A percentile compares a stretch with the other conserved stretches of the same genome.
Evolutionary conservation across 225 moss, liverwort and hornwort species (phyloP).

Genomic region (Sphagnum tenellum): DNA sequence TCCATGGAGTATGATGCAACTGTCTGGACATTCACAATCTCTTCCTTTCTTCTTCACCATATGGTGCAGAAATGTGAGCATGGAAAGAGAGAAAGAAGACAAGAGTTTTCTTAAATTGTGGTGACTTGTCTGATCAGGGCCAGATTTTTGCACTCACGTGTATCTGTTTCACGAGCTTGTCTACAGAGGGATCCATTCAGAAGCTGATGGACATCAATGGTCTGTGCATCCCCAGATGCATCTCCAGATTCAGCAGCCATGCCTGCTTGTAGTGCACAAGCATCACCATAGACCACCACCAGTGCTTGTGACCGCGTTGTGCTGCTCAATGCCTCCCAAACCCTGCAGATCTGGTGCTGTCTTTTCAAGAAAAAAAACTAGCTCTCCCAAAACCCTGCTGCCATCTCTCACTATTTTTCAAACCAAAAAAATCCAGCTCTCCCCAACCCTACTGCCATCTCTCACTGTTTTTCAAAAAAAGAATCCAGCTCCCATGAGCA

Average conservation of each 20-base stretch:
- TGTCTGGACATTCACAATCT: too few species aligned
- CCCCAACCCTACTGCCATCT: too few species aligned
- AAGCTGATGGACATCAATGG: constrained; percentile 40
- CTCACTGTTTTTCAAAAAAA: too few species aligned
- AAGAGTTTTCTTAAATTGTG: too few species aligned
- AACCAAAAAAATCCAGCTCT: too few species aligned
- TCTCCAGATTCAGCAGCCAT: constrained; percentile 37
- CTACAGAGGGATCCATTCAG: constrained; percentile 46
- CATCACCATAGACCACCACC: constrained; percentile 55
- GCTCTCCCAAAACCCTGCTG: background rate
- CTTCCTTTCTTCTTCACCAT: too few species aligned
- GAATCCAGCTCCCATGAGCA: too few species aligned
- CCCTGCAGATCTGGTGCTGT: constrained; percentile 25
- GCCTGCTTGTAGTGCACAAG: constrained; percentile 68
- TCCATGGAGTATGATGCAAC: too few species aligned
- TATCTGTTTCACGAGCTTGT: constrained; percentile 37
- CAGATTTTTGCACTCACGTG: constrained; percentile 34
- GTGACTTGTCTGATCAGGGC: too few species aligned
- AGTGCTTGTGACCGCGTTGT: constrained; percentile 52
- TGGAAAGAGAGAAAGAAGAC: too few species aligned
- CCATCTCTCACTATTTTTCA: too few species aligned
- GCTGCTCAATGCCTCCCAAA: constrained; percentile 60
- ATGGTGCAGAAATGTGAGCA: too few species aligned
- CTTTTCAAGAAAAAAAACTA: background rate
- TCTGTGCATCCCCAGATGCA: constrained; percentile 14